A percentile compares a stretch with the other conserved stretches of the same genome.
These are phyloP conservation scores for Phytopythium kandeliae DNA, from an alignment of 352 stramenopile genomes.

Conservation along the genomic window DNA sequence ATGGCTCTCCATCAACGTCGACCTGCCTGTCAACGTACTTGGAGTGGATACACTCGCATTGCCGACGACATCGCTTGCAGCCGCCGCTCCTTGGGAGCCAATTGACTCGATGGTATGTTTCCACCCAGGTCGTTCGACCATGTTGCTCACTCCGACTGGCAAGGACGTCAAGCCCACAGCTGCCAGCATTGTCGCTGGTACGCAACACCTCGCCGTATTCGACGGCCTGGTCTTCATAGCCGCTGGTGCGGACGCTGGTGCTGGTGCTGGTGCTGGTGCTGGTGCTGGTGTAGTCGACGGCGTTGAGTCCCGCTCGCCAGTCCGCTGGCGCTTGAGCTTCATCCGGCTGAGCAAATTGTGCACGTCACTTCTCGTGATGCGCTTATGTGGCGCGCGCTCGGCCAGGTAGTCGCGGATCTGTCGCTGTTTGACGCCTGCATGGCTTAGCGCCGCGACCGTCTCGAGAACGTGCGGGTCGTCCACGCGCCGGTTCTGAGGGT, in stretches of 20 bases:
- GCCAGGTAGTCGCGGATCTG: conserved; percentile 10
- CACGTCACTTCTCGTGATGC: conserved; percentile 11
- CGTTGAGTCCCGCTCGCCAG: background rate
- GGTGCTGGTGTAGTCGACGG: too few relatives aligned
- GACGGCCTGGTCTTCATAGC: too few relatives aligned
- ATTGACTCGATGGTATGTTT: background rate
- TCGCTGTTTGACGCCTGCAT: conserved; percentile 11
- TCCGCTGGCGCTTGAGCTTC: conserved; percentile 5
- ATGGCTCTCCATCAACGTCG: too few relatives aligned
- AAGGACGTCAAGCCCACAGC: background rate
- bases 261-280: too few relatives aligned
- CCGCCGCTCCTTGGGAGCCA: background rate
- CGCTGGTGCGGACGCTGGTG: too few relatives aligned
- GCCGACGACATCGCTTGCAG: background rate
- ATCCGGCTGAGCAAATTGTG: conserved; percentile 10
- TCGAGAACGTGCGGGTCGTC: conserved; percentile 12
- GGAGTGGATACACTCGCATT: background rate
- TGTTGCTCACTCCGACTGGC: background rate
- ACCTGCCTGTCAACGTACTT: background rate
- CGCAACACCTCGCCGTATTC: too few relatives aligned
- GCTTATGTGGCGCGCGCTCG: conserved; percentile 8
- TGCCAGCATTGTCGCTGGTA: too few relatives aligned
- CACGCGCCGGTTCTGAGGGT: conserved; percentile 12
- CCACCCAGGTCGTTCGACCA: background rate
- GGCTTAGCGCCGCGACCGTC: conserved; percentile 10